phyloP scores from a whole-genome alignment of 1,284 basidiomycete species.

The Schizophyllum commune region DNA sequence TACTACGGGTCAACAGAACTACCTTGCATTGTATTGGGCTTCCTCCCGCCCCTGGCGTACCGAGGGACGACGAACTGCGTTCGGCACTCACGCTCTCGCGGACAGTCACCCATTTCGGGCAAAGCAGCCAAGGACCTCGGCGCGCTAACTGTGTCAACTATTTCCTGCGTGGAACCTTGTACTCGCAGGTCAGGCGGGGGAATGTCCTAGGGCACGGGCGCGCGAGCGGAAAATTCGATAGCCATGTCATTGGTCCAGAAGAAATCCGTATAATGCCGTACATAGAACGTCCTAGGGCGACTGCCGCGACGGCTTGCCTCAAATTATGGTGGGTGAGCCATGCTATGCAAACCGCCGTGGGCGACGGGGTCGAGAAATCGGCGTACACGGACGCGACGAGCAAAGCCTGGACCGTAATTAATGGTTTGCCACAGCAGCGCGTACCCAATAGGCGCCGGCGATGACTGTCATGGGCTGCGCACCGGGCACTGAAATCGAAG shows the following conservation, averaged over 20 bases:
- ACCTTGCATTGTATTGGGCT: neutral
- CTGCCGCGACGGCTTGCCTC: neutral
- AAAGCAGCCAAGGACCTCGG: too few species aligned
- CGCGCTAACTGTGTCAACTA: too few species aligned
- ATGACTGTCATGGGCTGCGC: neutral
- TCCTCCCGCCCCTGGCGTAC: neutral
- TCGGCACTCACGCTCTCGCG: neutral
- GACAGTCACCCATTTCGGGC: neutral
- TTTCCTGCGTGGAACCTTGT: too few species aligned
- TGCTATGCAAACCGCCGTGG: neutral
- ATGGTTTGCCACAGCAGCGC: neutral
- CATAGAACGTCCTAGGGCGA: neutral
- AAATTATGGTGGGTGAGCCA: neutral
- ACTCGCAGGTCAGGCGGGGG: too few species aligned
- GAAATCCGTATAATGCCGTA: neutral
- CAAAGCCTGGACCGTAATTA: neutral
- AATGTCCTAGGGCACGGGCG: neutral
- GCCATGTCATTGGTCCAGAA: neutral
- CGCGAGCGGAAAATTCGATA: neutral
- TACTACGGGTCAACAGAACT: neutral
- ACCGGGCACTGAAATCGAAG: neutral
- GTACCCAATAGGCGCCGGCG: neutral
- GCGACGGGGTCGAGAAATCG: neutral
- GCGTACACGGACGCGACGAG: neutral
- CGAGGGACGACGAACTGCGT: neutral